Base-by-base conservation (phyloP, 2,329 filamentous ascomycete species). In the Aciculosporium take region DNA sequence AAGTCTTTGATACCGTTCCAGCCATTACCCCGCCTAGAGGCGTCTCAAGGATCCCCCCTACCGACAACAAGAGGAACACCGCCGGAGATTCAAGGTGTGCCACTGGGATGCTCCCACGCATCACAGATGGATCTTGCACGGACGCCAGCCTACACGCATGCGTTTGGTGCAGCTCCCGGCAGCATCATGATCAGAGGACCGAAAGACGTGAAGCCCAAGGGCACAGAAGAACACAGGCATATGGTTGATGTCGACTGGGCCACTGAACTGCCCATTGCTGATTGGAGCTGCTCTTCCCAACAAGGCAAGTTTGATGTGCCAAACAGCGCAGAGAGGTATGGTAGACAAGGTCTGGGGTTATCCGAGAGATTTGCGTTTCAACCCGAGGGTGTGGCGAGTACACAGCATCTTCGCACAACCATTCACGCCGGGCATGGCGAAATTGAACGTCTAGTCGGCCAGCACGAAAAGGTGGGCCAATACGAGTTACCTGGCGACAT, bases 121-220 rank as follows among this genome's bases (percentile, higher is more conserved):
- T 27, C 24, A 2, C 45, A 46, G 7, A 39, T 29, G 5, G 29
- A 41, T 5, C 40, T 42, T 13, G 38, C 40, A 37, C 37, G 34
- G 35, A 47, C 39, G 5, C 45, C 45, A 29, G 31, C 29, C 9
- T 35, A 23, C 5, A 23, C 29, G 7, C 20, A 28, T 17, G 12
- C 15, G 5, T 21, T 21, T 23, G 17, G 18, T 30, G 23, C 24
- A 27, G 7, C 12, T 7, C 13, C 29, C 23, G 7, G 17, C 17
- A 15, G 23, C 27, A 6, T 17, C 12, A 7, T 4, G 18, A n/a
- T 7, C 12, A 21, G 7, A 21, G 12, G 4, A 12, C 7, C 15
- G n/a, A 12, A 20, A 28, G 17, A 40, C 12, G 12, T 6, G 17
- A 12, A 15, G 15, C 31, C 15, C 24, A 20, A 10, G 17, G 24